Percentiles rank a stretch among this genome's conserved stretches.
These are phyloP conservation scores for Exsudoporus floridanus DNA, from an alignment of 1,284 basidiomycete species.

Conservation along the genomic window DNA sequence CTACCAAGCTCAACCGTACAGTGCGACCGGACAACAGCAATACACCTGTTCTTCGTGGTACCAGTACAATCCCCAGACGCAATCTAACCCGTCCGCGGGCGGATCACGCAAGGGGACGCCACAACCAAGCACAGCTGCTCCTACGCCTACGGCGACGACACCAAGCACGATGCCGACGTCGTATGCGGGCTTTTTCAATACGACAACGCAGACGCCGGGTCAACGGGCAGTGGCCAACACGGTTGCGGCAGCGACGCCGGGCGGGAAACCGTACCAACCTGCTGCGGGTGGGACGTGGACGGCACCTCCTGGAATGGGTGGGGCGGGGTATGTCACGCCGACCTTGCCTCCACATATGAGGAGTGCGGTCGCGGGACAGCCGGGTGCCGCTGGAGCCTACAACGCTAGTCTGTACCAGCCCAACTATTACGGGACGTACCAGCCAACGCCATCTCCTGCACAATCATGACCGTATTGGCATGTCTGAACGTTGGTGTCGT, in stretches of 20 bases:
- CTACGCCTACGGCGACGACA: conserved; percentile 26
- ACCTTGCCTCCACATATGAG: conserved; percentile 44
- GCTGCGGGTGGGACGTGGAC: conserved; percentile 29
- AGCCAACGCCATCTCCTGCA: conserved; percentile 33
- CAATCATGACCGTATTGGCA: conserved; percentile 22
- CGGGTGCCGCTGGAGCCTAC: conserved; percentile 21
- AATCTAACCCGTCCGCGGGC: conserved; percentile 23
- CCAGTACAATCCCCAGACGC: conserved; percentile 33
- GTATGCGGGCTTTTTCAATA: conserved; percentile 41
- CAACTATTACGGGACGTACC: conserved; percentile 36
- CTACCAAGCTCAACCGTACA: conserved; percentile 34
- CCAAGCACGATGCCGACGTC: conserved; percentile 34
- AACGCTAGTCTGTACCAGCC: conserved; percentile 27
- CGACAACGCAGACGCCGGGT: conserved; percentile 32
- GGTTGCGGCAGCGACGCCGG: conserved; percentile 34
- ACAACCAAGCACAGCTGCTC: conserved; percentile 38
- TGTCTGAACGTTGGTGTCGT: conserved; percentile 1
- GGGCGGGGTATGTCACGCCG: conserved; percentile 34
- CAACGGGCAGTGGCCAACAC: conserved; percentile 53
- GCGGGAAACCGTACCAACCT: conserved; percentile 32
- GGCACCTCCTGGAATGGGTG: conserved; percentile 12
- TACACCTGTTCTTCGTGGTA: conserved; percentile 38
- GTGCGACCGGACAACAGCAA: conserved; percentile 31
- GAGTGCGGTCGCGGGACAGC: conserved; percentile 25
- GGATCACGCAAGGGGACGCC: conserved; percentile 52